These are phyloP conservation scores for Globisporangium uncinulatum DNA, from an alignment of 352 stramenopile genomes.

Conservation along the genomic window DNA sequence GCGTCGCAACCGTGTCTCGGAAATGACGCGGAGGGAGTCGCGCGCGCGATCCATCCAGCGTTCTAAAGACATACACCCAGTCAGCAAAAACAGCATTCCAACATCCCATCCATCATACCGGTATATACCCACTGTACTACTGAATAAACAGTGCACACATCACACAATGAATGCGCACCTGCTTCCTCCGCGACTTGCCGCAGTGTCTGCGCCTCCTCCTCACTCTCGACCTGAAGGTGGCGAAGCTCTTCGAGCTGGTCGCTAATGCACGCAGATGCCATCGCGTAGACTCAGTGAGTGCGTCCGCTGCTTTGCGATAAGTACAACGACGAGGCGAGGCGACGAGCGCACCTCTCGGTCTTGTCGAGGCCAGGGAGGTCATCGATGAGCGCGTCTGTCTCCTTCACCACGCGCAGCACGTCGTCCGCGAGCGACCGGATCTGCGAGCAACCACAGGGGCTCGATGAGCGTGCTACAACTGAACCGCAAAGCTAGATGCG, in stretches of 20 bases:
- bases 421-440: conserved; percentile 73
- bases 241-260: conserved; percentile 78
- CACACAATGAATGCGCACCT: too few relatives aligned
- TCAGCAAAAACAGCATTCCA: background rate
- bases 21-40: conserved; percentile 80
- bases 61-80: conserved; percentile 23
- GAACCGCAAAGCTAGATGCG: too few relatives aligned
- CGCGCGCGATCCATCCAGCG: conserved; percentile 79
- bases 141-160: too few relatives aligned
- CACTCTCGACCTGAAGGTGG: conserved; percentile 74
- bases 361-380: conserved; percentile 77
- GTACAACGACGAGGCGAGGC: too few relatives aligned
- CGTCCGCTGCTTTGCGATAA: too few relatives aligned
- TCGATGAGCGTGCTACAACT: background rate
- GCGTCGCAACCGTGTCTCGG: conserved; percentile 64
- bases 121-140: too few relatives aligned
- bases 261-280: conserved; percentile 24
- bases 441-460: too few relatives aligned
- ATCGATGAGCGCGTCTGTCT: conserved; percentile 76
- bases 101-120: too few relatives aligned
- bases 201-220: conserved; percentile 80
- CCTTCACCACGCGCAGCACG: conserved; percentile 70
- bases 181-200: conserved; percentile 79
- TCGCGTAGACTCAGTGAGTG: background rate
- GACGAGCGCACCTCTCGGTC: conserved; percentile 48